phyloP scores from a whole-genome alignment of 768 basidiomycete genomes.

The Boletus patriciae region DNA sequence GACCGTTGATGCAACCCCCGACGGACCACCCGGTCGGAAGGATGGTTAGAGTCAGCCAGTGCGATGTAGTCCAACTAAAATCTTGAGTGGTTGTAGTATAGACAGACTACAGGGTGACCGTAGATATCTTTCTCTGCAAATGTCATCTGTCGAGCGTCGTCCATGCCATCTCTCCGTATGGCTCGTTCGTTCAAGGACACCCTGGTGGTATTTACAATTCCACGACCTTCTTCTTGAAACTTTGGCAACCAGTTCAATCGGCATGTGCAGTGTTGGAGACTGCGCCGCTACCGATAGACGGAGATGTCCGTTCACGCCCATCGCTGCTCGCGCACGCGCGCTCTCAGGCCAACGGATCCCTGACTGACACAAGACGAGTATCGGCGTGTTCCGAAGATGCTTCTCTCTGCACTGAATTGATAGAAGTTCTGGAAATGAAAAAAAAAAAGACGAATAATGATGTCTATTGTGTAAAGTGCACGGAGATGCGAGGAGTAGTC shows the following conservation, averaged over 20 bases:
- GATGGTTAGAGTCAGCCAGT: too few relatives aligned
- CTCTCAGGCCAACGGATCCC: neutral
- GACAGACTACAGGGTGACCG: too few relatives aligned
- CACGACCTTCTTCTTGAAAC: neutral
- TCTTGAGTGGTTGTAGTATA: too few relatives aligned
- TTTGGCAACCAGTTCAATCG: constrained; percentile 8
- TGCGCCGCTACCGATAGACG: neutral
- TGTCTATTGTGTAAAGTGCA: constrained; percentile 14
- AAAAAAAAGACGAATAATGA: neutral
- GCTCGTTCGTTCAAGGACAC: neutral
- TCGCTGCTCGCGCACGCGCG: neutral
- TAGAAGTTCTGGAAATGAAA: constrained; percentile 8
- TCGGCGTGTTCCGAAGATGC: constrained; percentile 4
- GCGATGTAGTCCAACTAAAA: too few relatives aligned
- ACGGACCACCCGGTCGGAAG: too few relatives aligned
- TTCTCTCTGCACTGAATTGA: neutral
- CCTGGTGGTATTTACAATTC: neutral
- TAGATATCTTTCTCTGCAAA: too few relatives aligned
- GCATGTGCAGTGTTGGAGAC: neutral
- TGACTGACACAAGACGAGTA: neutral
- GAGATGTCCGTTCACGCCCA: constrained; percentile 7
- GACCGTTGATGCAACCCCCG: too few relatives aligned
- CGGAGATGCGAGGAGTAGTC: constrained; percentile 15
- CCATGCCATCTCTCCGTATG: neutral
- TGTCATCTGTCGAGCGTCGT: neutral